Evolutionary conservation across 805 yeast genomes (phyloP).

Genomic region (Candida silvicultrix): DNA sequence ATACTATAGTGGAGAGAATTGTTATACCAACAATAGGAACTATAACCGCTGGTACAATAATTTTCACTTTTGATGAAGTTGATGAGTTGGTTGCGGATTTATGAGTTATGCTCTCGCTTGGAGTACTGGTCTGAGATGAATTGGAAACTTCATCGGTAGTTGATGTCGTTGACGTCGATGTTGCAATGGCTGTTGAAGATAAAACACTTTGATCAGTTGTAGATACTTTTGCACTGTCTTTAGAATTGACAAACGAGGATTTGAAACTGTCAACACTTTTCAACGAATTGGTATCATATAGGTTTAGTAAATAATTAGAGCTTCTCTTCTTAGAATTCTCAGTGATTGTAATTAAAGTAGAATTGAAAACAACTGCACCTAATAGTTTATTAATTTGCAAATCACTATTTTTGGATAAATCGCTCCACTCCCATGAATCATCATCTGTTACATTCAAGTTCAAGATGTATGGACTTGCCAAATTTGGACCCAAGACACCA

Average conservation of each 20-base stretch:
- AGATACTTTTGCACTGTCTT: no score
- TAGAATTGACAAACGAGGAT: conserved; percentile 7
- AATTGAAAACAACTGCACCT: conserved; percentile 49
- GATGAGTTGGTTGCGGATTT: background rate
- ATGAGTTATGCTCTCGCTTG: background rate
- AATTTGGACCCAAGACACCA: conserved; percentile 45
- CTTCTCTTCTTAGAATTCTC: conserved; percentile 18
- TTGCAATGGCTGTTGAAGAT: background rate
- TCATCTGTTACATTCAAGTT: conserved; percentile 14
- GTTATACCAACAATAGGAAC: conserved; percentile 14
- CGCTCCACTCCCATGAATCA: conserved; percentile 17
- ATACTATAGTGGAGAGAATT: conserved; percentile 5
- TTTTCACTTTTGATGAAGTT: conserved; percentile 13
- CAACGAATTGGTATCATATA: conserved; percentile 36
- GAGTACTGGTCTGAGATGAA: no score
- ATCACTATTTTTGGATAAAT: conserved; percentile 15
- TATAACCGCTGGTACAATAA: conserved; percentile 27
- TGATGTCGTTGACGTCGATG: conserved; percentile 1
- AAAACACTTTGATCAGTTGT: no score
- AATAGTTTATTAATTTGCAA: conserved; percentile 23
- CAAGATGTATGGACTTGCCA: conserved; percentile 26
- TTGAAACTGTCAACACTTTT: conserved; percentile 19
- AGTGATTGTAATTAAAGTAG: conserved; percentile 40
- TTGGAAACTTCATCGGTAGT: no score
- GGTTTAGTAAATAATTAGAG: conserved; percentile 26